Base-by-base conservation (phyloP, 2,329 filamentous ascomycete species). In the Colletotrichum tropicicola region DNA sequence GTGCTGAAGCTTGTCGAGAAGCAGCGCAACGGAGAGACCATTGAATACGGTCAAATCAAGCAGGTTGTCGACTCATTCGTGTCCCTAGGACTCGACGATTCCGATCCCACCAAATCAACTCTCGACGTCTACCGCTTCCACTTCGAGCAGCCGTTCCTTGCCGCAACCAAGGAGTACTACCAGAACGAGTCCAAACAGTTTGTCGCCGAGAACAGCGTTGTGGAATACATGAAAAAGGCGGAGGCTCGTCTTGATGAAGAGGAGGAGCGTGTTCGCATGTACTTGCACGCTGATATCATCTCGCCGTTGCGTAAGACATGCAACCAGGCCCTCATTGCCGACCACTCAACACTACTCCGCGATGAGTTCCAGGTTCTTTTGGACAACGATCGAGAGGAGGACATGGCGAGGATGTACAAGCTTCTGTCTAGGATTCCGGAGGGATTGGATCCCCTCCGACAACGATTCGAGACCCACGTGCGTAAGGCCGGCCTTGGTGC, bases 151-250 rank as follows among this genome's bases (percentile, higher is more conserved):
- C 96, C 97, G 0, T 99, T 98, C 85, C 86, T 99, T 55, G 85
- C 86, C 6, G 93, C 94, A 3, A 99, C 96, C 9, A 89, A 87
- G 71, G 81, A 85, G 28, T 99, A 97, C 80, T 99, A 99, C 77
- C 86, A 93, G 71, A 90, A 91, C 47, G 97, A 99, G 77, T 98
- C 96, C 19, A 93, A 93, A 72, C 91, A 94, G 68, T 99, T 99
- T 75, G 89, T 99, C 32, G 92, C 94, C 10, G 95, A 98, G 78
- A 99, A 99, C 77, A 97, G 92, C 68, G 94, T 99, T 4, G 94
- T 99, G 32, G 96, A 99, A 75, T 99, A 98, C 80, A 98, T 99
- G 96, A 98, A 98, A 85, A 99, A 99, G 86, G 97, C 96, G 1
- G 95, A 98, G 80, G 81, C 89, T 43, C 90, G 96, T 30, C 81